Evolutionary conservation across 164 flowering plant species (phyloP).

Genomic region (Vitis amurensis): DNA sequence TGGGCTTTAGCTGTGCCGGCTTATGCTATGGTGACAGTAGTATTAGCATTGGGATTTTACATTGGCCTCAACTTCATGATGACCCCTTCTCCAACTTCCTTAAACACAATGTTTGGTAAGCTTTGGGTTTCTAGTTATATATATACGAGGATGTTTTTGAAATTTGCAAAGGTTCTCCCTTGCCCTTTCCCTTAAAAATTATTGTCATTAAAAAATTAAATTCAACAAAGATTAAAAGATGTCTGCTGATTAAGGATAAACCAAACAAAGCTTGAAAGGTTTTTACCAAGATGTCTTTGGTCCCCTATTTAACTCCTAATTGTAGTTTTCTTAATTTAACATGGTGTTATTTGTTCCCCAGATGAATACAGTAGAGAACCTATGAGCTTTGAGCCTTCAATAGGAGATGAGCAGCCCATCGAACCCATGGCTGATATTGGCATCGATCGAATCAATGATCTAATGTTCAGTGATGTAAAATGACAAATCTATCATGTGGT

Average conservation of each 20-base stretch:
- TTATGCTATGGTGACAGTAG: slow-evolving; percentile 62
- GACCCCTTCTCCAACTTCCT: slow-evolving; percentile 76
- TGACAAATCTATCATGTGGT: not conserved
- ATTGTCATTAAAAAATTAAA: no score
- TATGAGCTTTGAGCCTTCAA: slow-evolving; percentile 10
- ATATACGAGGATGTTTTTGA: not conserved
- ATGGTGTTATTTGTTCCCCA: slow-evolving; percentile 20
- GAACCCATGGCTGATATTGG: slow-evolving; percentile 72
- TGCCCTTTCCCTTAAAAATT: no score
- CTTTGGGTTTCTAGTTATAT: not conserved
- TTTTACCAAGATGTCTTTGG: no score
- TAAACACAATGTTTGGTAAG: slow-evolving; percentile 70
- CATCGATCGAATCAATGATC: slow-evolving; percentile 49
- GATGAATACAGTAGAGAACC: slow-evolving; percentile 79
- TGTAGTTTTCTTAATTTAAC: not conserved
- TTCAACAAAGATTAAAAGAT: no score
- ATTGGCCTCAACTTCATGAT: slow-evolving; percentile 80
- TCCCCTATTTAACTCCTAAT: no score
- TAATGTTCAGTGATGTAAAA: slow-evolving; percentile 44
- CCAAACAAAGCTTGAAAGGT: no score
- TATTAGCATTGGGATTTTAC: slow-evolving; percentile 62
- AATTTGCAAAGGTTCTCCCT: not conserved
- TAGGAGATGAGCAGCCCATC: slow-evolving; percentile 61
- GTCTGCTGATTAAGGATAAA: no score
- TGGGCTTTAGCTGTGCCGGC: slow-evolving; percentile 91